These are phyloP conservation scores for Alternaria triticina DNA, from an alignment of 2,329 filamentous ascomycete genomes.

Conservation along the genomic window DNA sequence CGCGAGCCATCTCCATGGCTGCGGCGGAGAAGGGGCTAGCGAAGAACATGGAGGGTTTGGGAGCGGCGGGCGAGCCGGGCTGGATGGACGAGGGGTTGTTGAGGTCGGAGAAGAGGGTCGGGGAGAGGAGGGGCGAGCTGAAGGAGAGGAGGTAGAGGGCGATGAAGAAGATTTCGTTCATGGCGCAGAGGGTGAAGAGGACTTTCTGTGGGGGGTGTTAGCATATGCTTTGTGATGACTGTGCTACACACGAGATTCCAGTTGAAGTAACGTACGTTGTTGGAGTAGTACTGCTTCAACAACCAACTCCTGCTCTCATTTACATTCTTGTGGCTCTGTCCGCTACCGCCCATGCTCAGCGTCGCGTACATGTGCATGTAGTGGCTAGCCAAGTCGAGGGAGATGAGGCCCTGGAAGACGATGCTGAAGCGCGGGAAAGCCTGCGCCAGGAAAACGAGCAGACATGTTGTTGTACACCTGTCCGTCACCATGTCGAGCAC, in stretches of 20 bases:
- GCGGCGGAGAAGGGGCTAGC: slow-evolving; percentile 89
- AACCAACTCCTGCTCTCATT: slow-evolving; percentile 87
- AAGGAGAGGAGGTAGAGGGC: slow-evolving; percentile 97
- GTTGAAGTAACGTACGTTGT: slow-evolving; percentile 70
- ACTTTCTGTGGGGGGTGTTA: slow-evolving; percentile 67
- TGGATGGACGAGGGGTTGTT: slow-evolving; percentile 61
- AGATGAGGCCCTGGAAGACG: slow-evolving; percentile 91
- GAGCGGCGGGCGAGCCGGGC: slow-evolving; percentile 72
- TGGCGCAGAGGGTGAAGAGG: slow-evolving; percentile 84
- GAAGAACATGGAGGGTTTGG: slow-evolving; percentile 75
- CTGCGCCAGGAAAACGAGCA: slow-evolving; percentile 92
- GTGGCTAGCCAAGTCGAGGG: slow-evolving; percentile 91
- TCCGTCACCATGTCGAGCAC: slow-evolving; percentile 99
- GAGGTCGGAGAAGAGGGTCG: slow-evolving; percentile 73
- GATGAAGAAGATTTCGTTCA: slow-evolving; percentile 98
- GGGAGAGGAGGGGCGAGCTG: slow-evolving; percentile 86
- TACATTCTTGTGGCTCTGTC: slow-evolving; percentile 89
- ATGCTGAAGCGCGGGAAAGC: slow-evolving; percentile 95
- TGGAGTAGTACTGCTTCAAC: slow-evolving; percentile 95
- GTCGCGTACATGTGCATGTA: slow-evolving; percentile 99
- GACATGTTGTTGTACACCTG: slow-evolving; percentile 92
- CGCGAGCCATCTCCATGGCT: slow-evolving; percentile 86
- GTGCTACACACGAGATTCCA: not conserved
- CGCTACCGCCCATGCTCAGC: slow-evolving; percentile 80
- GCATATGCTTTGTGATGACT: not conserved